These are phyloP conservation scores for Salix exigua DNA, from an alignment of 345 rosid species.

Conservation along the genomic window DNA sequence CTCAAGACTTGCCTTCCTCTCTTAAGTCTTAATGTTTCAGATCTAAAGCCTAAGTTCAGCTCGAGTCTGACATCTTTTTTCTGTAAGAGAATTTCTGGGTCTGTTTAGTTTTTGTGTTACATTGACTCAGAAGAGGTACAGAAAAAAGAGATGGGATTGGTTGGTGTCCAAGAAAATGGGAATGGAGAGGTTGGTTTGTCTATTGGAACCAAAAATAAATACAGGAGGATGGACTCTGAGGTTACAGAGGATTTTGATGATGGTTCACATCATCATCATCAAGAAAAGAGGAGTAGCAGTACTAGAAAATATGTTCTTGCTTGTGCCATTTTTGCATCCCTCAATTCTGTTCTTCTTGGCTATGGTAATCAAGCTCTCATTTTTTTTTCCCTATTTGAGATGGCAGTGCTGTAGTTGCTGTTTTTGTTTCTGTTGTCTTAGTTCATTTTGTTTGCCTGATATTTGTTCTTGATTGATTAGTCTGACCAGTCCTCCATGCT, in stretches of 20 bases:
- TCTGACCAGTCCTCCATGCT: not conserved
- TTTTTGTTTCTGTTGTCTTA: not conserved
- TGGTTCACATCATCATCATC: conserved; percentile 18
- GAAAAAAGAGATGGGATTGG: conserved; percentile 29
- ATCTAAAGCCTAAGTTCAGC: not conserved
- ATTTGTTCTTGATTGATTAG: not conserved
- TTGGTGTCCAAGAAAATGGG: conserved; percentile 56
- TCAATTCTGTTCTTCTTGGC: conserved; percentile 86
- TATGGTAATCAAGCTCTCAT: conserved; percentile 47
- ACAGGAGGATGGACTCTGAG: conserved; percentile 70
- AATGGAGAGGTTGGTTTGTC: conserved; percentile 36
- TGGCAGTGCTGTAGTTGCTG: not conserved
- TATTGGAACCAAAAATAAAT: conserved; percentile 62
- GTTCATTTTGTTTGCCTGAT: not conserved
- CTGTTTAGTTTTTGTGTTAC: conserved; percentile 1
- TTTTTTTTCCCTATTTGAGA: not conserved
- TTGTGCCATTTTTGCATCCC: conserved; percentile 83
- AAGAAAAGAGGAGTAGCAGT: not conserved
- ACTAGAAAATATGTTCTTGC: conserved; percentile 41
- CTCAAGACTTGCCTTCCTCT: not conserved
- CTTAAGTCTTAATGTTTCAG: not conserved
- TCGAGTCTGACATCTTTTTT: not conserved
- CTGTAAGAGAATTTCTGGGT: conserved; percentile 5
- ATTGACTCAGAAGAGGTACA: not conserved
- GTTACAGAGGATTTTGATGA: conserved; percentile 12